Percentiles rank a stretch among this genome's conserved stretches.
Conservation (phyloP, 2,329 filamentous ascomycete genomes). For the Paecilomyces sp. region DNA sequence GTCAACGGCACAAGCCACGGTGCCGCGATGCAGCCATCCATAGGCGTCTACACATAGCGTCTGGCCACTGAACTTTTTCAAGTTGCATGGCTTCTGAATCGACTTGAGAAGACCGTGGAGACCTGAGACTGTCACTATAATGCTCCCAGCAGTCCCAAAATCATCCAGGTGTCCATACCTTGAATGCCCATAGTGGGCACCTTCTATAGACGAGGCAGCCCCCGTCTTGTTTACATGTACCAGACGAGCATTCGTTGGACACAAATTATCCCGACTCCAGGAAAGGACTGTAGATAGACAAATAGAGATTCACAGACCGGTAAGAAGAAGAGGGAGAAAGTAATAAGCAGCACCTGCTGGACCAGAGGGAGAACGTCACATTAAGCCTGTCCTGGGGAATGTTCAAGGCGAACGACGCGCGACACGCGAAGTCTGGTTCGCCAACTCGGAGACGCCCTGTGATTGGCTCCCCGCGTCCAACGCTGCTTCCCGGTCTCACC, state of each 20-base stretch:
- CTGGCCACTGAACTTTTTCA: conserved; percentile 81
- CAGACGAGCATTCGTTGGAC: conserved; percentile 9
- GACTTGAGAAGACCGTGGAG: conserved; percentile 90
- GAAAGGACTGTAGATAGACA: neutral
- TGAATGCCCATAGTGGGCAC: conserved; percentile 38
- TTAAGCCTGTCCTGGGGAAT: conserved; percentile 20
- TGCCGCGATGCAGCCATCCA: conserved; percentile 94
- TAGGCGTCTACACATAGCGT: conserved; percentile 95
- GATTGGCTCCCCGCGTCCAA: conserved; percentile 13
- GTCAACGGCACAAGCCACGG: conserved; percentile 82
- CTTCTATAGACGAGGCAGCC: conserved; percentile 19
- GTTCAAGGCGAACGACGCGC: conserved; percentile 25
- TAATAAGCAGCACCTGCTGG: neutral
- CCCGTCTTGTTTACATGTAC: conserved; percentile 20
- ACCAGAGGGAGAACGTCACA: conserved; percentile 3
- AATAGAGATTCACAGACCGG: conserved; percentile 1
- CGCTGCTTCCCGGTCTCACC: conserved; percentile 13
- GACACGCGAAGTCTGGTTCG: conserved; percentile 19
- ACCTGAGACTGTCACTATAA: conserved; percentile 44
- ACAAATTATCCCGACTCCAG: neutral
- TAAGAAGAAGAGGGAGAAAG: conserved; percentile 3
- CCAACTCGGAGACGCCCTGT: conserved; percentile 1
- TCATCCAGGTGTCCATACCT: conserved; percentile 21
- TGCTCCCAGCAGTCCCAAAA: conserved; percentile 5
- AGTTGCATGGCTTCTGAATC: conserved; percentile 79